A percentile compares a stretch with the other conserved stretches of the same genome.
phyloP scores from a whole-genome alignment of 1,139 yeast species.

The Hyphopichia burtonii region DNA sequence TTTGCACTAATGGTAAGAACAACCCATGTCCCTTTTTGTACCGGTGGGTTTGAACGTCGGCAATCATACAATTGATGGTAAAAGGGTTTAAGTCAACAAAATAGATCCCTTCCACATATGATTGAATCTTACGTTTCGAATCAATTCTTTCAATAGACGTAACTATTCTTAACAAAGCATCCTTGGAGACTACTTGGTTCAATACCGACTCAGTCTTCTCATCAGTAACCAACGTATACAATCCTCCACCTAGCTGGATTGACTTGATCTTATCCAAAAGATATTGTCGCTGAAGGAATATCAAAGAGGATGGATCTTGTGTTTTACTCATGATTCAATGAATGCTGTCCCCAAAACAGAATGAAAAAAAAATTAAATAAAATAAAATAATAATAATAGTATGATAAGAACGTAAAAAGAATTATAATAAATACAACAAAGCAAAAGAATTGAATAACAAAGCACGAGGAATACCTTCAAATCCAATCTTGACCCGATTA shows the following conservation, averaged over 20 bases:
- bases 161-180: constrained; percentile 38
- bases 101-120: constrained; percentile 43
- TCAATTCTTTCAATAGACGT: constrained; percentile 43
- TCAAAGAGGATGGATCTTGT: constrained; percentile 33
- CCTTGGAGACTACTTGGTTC: constrained; percentile 35
- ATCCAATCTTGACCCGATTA: too few relatives aligned
- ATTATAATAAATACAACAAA: too few relatives aligned
- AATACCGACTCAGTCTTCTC: constrained; percentile 35
- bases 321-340: constrained; percentile 11
- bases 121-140: constrained; percentile 32
- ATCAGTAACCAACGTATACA: constrained; percentile 41
- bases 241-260: constrained; percentile 31
- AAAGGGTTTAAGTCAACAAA: constrained; percentile 37
- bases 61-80: constrained; percentile 41
- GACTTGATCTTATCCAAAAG: constrained; percentile 34
- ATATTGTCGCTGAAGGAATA: constrained; percentile 35
- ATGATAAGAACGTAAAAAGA: too few relatives aligned
- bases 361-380: too few relatives aligned
- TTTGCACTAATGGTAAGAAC: constrained; percentile 31
- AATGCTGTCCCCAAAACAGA: too few relatives aligned
- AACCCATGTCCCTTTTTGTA: constrained; percentile 41
- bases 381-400: too few relatives aligned
- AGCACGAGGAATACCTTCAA: too few relatives aligned
- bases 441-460: too few relatives aligned
- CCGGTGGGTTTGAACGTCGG: constrained; percentile 39